Evolutionary conservation across 768 basidiomycete genomes (phyloP), one percentile per base, ranked within the genome.

Genomic region (Dioszegia aurantiaca): DNA sequence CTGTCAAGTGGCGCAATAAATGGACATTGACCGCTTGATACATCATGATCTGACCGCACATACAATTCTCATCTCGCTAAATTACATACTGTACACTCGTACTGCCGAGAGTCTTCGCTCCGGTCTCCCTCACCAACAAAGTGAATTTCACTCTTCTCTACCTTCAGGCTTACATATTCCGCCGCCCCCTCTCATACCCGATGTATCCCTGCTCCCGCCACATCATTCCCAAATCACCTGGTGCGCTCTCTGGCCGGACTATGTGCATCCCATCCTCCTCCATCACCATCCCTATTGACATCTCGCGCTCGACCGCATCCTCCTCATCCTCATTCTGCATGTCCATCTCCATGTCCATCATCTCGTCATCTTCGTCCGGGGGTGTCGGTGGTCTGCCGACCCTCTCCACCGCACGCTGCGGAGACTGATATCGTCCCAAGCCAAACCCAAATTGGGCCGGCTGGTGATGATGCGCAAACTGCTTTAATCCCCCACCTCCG

Each of bases 361-460:
- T 53, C 23, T 53, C 51, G 24, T 53, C 51, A 40, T 53, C 51
- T 37, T 53, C 51, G 17, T 40, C 51, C 14, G 51, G 51, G 5
- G 51, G 51, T 12, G 36, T 40, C 5, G 36, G 21, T 3, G 24
- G 36, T 40, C 51, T 39, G 11, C 26, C 36, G 8, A 53, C 39
- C 39, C 51, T 28, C 9, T 36, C 37, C 21, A 19, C n/a, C 3
- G 23, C 48, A 19, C 33, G 33, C 14, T 33, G 33, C 5, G 51
- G 51, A 9, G 51, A 53, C 39, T 53, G 51, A 17, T 33, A 53
- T 23, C 51, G 19, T 3, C 16, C 30, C 4, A n/a, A 30, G 12
- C 46, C 51, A 40, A 41, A 53, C 31, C 48, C 48, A 36, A 37
- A 23, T 40, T 39, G 51, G 26, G 16, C 27, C 30, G 33, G 30